These are phyloP conservation scores for Ceratobasidium sp. DNA, from an alignment of 1,284 basidiomycete genomes.

Conservation along the genomic window DNA sequence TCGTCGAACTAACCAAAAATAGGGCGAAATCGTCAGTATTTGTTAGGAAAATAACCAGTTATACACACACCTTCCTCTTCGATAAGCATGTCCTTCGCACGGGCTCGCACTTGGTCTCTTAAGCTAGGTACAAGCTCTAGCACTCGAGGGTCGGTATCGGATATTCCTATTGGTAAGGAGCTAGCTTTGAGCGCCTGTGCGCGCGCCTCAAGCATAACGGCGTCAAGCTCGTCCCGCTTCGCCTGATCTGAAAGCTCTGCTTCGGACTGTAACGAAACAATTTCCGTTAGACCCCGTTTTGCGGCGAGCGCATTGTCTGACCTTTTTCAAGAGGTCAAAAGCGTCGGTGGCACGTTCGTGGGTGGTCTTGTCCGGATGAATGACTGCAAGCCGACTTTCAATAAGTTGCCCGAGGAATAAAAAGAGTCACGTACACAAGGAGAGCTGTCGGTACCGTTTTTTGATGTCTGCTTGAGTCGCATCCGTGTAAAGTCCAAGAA, in stretches of 20 bases:
- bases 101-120: slow-evolving; percentile 71
- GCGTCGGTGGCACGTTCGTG: slow-evolving; percentile 84
- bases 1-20: slow-evolving; percentile 64
- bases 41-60: background rate
- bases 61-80: slow-evolving; percentile 70
- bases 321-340: slow-evolving; percentile 88
- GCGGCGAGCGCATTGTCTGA: slow-evolving; percentile 51
- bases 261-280: slow-evolving; percentile 70
- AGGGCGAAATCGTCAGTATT: background rate
- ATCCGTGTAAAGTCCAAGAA: slow-evolving; percentile 60
- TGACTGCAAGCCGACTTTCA: slow-evolving; percentile 68
- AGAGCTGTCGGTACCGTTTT: slow-evolving; percentile 83
- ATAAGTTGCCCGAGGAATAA: background rate
- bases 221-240: slow-evolving; percentile 83
- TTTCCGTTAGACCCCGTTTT: too few species aligned
- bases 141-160: slow-evolving; percentile 70
- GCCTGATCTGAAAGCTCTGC: slow-evolving; percentile 79
- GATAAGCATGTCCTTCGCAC: slow-evolving; percentile 82
- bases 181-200: slow-evolving; percentile 70
- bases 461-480: slow-evolving; percentile 76
- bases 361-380: slow-evolving; percentile 87
- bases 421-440: slow-evolving; percentile 71
- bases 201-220: slow-evolving; percentile 79
- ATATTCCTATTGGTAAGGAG: slow-evolving; percentile 69
- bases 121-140: slow-evolving; percentile 71